Conservation (phyloP, 768 basidiomycete genomes). For the Amanita pseudoporphyria region DNA sequence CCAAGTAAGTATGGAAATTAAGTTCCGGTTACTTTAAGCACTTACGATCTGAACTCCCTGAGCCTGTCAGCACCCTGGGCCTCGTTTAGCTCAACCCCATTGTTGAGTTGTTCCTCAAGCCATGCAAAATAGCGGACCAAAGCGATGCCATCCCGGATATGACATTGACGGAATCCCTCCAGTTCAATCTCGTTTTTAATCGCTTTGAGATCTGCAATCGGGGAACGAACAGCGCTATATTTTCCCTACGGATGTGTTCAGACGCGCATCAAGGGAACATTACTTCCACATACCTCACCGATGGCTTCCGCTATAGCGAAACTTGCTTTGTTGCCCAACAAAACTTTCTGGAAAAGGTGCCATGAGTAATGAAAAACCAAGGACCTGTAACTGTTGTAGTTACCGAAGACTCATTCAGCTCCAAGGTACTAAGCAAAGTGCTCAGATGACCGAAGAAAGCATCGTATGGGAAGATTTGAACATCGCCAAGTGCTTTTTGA, state of each 20-base stretch:
- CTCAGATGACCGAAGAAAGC: conserved; percentile 57
- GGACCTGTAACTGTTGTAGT: conserved; percentile 4
- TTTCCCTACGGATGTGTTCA: conserved; percentile 34
- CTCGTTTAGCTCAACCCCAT: conserved; percentile 60
- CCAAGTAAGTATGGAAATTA: not conserved
- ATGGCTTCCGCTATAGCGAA: conserved; percentile 77
- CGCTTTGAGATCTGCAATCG: conserved; percentile 69
- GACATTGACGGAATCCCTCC: conserved; percentile 81
- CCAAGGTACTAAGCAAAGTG: conserved; percentile 28
- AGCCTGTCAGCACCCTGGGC: conserved; percentile 72
- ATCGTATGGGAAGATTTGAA: conserved; percentile 66
- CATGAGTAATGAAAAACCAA: not conserved
- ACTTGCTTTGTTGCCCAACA: conserved; percentile 71
- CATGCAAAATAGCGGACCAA: conserved; percentile 87
- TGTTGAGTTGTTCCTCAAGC: conserved; percentile 76
- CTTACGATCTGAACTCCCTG: conserved; percentile 74
- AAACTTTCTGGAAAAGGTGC: conserved; percentile 42
- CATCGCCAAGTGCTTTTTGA: conserved; percentile 41
- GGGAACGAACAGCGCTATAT: conserved; percentile 54
- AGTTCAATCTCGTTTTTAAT: conserved; percentile 77
- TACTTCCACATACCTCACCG: conserved; percentile 41
- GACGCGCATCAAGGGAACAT: not conserved
- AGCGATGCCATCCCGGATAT: conserved; percentile 86
- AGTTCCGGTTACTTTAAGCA: conserved; percentile 3
- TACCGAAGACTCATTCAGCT: conserved; percentile 24